phyloP scores from a whole-genome alignment of 1,284 basidiomycete species.

The Moesziomyces parantarcticus region DNA sequence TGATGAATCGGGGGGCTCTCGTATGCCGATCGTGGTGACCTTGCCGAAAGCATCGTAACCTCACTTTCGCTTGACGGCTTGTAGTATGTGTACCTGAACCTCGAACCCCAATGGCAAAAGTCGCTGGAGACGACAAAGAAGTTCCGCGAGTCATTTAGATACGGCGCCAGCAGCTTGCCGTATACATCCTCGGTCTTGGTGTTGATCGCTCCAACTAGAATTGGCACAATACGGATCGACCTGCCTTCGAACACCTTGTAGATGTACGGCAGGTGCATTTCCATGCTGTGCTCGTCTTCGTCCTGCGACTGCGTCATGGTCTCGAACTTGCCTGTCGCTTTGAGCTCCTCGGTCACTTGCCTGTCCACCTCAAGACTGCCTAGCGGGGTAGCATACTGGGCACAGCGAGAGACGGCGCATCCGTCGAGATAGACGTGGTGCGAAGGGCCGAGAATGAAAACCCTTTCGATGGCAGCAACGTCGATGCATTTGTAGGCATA shows the following conservation, averaged over 20 bases:
- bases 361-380: constrained; percentile 83
- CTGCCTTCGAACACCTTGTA: constrained; percentile 85
- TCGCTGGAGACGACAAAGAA: constrained; percentile 93
- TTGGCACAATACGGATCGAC: constrained; percentile 85
- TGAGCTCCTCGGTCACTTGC: constrained; percentile 77
- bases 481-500: constrained; percentile 95
- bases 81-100: constrained; percentile 89
- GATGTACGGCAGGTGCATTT: constrained; percentile 96
- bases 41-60: constrained; percentile 18
- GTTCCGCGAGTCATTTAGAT: constrained; percentile 80
- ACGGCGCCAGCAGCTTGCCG: constrained; percentile 81
- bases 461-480: constrained; percentile 80
- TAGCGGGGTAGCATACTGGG: constrained; percentile 84
- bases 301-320: constrained; percentile 78
- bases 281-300: constrained; percentile 95
- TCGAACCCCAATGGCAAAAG: constrained; percentile 92
- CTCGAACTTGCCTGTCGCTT: constrained; percentile 77
- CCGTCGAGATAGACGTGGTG: constrained; percentile 89
- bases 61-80: constrained; percentile 74
- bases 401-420: constrained; percentile 84
- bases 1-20: constrained; percentile 65
- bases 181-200: constrained; percentile 74
- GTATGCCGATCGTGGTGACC: constrained; percentile 12
- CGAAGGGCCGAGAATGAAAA: constrained; percentile 94
- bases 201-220: constrained; percentile 87